Evolutionary conservation across 208 protist genomes (phyloP).

Genomic region (Wallacemonas rigidus): DNA sequence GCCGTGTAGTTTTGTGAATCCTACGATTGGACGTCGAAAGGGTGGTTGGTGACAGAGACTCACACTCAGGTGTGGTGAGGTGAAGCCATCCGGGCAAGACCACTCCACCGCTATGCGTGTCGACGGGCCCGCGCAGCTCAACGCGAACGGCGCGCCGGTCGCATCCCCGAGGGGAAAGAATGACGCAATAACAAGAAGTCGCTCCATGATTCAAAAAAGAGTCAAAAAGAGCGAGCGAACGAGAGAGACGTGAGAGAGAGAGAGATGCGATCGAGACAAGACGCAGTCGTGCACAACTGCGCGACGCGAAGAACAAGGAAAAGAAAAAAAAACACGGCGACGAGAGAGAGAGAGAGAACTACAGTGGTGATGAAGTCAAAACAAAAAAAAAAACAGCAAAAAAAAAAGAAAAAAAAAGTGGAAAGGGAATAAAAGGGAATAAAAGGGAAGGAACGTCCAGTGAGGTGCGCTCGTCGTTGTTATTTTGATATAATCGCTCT

Average conservation of each 20-base stretch:
- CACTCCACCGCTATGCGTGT: conserved; percentile 8
- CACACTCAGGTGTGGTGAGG: conserved; percentile 4
- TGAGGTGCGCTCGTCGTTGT: too few species aligned
- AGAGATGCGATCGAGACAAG: too few species aligned
- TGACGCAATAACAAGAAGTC: neutral
- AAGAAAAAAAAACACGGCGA: too few species aligned
- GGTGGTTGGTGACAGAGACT: conserved; percentile 4
- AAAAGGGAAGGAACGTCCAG: too few species aligned
- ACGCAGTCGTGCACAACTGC: too few species aligned
- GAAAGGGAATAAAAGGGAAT: conserved; percentile 1
- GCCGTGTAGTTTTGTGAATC: neutral
- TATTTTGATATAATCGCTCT: too few species aligned
- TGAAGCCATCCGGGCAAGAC: neutral
- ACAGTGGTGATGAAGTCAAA: conserved; percentile 1
- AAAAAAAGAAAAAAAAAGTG: conserved; percentile 6
- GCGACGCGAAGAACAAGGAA: too few species aligned
- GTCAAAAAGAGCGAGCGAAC: conserved; percentile 5
- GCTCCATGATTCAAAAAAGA: conserved; percentile 1
- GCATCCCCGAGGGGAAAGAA: conserved; percentile 5
- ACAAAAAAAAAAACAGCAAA: conserved; percentile 18
- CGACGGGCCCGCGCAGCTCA: neutral
- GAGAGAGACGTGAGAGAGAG: too few species aligned
- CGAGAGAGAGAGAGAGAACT: too few species aligned
- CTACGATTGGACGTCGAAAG: neutral
- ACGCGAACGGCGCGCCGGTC: neutral